phyloP scores from a whole-genome alignment of 2,329 filamentous ascomycete species.

The Talaromyces sp. region DNA sequence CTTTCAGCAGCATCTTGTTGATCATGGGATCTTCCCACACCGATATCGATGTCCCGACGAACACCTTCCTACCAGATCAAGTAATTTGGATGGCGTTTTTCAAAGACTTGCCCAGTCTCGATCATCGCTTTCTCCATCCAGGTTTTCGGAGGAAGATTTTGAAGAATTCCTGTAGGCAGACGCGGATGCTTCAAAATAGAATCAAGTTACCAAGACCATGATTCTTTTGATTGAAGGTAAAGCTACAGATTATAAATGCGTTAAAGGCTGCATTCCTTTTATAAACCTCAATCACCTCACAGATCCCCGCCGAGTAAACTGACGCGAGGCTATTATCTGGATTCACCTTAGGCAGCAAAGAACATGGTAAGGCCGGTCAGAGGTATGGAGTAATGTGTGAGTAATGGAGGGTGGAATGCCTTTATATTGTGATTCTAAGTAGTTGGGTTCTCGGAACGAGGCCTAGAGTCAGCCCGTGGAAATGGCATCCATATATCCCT shows the following conservation, averaged over 20 bases:
- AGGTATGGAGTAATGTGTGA: too few species aligned
- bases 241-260: conserved; percentile 18
- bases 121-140: conserved; percentile 33
- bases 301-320: conserved; percentile 13
- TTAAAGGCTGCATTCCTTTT: conserved; percentile 26
- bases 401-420: too few species aligned
- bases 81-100: conserved; percentile 21
- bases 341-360: too few species aligned
- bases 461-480: too few species aligned
- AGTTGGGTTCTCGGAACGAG: too few species aligned
- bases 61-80: conserved; percentile 11
- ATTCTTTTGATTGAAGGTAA: conserved; percentile 28
- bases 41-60: conserved; percentile 21
- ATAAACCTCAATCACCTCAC: conserved; percentile 34
- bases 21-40: conserved; percentile 28
- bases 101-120: conserved; percentile 23
- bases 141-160: conserved; percentile 27
- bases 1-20: conserved; percentile 36
- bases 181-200: conserved; percentile 29
- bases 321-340: too few species aligned
- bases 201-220: conserved; percentile 27
- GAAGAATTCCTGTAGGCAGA: conserved; percentile 25
- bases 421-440: too few species aligned
- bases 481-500: too few species aligned
- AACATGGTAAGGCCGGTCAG: too few species aligned